A percentile compares a stretch with the other conserved stretches of the same genome.
Conservation (phyloP, 768 basidiomycete species). For the Macrolepiota fuliginosa region DNA sequence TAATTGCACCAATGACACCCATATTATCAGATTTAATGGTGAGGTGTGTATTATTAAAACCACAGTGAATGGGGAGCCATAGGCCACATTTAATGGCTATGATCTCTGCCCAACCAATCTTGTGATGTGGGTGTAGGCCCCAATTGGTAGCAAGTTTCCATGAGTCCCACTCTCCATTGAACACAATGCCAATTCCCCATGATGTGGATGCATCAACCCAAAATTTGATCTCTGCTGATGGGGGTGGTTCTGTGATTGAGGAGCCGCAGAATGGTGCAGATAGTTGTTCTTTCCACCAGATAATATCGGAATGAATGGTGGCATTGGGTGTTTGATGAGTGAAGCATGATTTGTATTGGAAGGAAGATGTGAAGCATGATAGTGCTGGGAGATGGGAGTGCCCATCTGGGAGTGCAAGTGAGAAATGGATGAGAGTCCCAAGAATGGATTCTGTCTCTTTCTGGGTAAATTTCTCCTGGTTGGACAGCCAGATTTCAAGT, state of each 20-base stretch:
- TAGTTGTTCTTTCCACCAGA: conserved; percentile 29
- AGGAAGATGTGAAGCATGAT: conserved; percentile 25
- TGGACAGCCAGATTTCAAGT: neutral
- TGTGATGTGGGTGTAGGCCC: too few species aligned
- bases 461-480: conserved; percentile 2
- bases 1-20: too few species aligned
- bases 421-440: conserved; percentile 35
- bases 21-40: too few species aligned
- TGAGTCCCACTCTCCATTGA: too few species aligned
- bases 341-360: conserved; percentile 18
- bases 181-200: too few species aligned
- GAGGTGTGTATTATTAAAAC: too few species aligned
- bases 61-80: too few species aligned
- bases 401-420: conserved; percentile 27
- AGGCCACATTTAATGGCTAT: too few species aligned
- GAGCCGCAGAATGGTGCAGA: conserved; percentile 4
- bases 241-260: neutral
- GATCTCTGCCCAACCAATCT: too few species aligned
- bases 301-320: conserved; percentile 22
- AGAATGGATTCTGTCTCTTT: conserved; percentile 24
- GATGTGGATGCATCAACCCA: too few species aligned
- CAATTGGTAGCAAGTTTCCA: too few species aligned
- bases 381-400: conserved; percentile 27
- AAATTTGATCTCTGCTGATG: too few species aligned
- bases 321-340: conserved; percentile 14